Evolutionary conservation across 2,329 filamentous ascomycete genomes (phyloP), one percentile per base, ranked within the genome.

Genomic region (Cladosporium halotolerans): DNA sequence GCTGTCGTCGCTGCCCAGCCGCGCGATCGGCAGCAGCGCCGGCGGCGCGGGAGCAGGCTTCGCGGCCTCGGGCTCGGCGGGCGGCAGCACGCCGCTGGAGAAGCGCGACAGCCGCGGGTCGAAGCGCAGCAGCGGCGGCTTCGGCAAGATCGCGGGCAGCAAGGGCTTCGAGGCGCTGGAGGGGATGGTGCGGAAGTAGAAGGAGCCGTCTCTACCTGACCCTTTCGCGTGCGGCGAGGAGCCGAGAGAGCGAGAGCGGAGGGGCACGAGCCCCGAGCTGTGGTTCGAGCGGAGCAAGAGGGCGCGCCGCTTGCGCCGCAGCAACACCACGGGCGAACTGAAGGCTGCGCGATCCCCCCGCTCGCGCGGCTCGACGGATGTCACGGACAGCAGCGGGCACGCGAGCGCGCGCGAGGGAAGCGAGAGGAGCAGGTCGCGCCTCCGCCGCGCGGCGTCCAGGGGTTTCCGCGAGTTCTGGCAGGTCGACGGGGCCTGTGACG

Each of bases 1-100:
- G 8, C 68, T 87, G 1, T 77, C 80, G 1, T 80, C 84, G 1
- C 71, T 89, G 36, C 82, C 87, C 13, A 72, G 71, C 32, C 76
- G 79, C 36, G 55, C 61, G 34, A 69, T 68, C 7, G 67, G 70
- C 28, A 71, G 70, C 49, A 69, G 69, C n/a, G 70, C 67, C 50
- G 51, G 51, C 42, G 28, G 19, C 8, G 14, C 23, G 10, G 45
- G 45, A 16, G 55, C 56, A 52, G 58, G 47, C 38, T 46, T 33
- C 53, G 41, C 18, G 23, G 16, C 57, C 13, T 34, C 33, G 33
- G 13, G 9, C 13, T 34, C 33, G 9, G 33, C 33, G 9, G 33
- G 33, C 13, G 14, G 18, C 9, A 34, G 38, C 23, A 38, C 40
- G 19, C 45, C 33, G 18, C 31, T 48, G 32, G 46, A 46, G 43